Base-by-base conservation (phyloP, 768 basidiomycete species). In the Russula dissimulans region DNA sequence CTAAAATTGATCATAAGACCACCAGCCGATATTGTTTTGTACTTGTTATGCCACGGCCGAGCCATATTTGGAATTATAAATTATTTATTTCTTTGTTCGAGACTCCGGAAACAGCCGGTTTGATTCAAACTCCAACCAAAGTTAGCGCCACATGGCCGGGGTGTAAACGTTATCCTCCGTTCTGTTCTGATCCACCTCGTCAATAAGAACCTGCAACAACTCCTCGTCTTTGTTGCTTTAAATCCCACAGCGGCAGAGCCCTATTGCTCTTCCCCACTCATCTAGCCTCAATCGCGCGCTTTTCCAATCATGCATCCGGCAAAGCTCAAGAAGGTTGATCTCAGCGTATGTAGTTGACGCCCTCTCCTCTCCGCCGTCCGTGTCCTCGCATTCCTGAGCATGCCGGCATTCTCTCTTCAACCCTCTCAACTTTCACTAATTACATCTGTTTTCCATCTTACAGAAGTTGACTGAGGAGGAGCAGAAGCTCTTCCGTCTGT, bases 281-380 rank as follows among this genome's bases (percentile, higher is more conserved):
- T 54, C 47, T 50, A 46, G 50, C 54, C 59, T 50, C 55, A 29
- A 54, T 56, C 45, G 42, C n/a, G 43, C 34, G 48, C 57, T 53
- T 42, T 60, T 41, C 34, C 62, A 50, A 68, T 41, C 64, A 91
- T 93, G 88, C 81, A 84, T 56, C 88, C 91, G 51, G 78, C 79
- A 61, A 82, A 80, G 75, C 87, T 87, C 73, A 93, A 95, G 76
- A 95, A 97, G 81, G 79, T 95, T 75, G 95, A 97, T 78, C 81
- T 95, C 75, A 91, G 87, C 75, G 94, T 95, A 70, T 70, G 89
- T 75, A 38, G 7, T 12, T 17, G 11, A 18, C 29, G 22, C 3
- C 18, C 47, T 49, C 64, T 56, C 52, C 14, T 45, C 56, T 44
- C 75, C 60, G 12, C 57, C 34, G 15, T 38, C 8, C 38, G 26